Evolutionary conservation across 352 stramenopile species (phyloP), one percentile per base, ranked within the genome.

Genomic region (Globisporangium heterothallicum): DNA sequence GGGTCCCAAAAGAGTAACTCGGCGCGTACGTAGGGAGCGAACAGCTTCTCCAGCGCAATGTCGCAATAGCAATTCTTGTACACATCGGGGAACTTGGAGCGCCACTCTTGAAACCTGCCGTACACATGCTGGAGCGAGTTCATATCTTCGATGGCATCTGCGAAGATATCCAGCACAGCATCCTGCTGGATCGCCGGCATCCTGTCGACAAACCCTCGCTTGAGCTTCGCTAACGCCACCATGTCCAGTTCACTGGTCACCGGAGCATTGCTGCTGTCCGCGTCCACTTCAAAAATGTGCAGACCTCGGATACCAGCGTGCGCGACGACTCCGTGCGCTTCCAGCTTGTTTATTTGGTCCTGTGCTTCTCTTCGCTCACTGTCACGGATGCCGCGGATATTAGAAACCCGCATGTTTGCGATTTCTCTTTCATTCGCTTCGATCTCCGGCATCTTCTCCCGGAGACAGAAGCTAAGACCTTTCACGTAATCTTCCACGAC

Each of bases 401-500:
- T 65, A 8, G 18, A 29, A 2, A 50, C 19, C 16, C 71, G 64
- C 34, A 61, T 48, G 2, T 42, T 26, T 2, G 66, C 21, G 12
- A 78, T 55, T 29, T 69, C 56, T 18, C 63, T 55, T 56, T 80
- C 71, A 49, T 68, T 78, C n/a, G 46, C 51, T 44, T 74, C 56
- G 40, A 92, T 86, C 18, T 64, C 53, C 0, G 59, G 66, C 2
- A 80, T 12, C 40, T 92, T 92, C 34, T 83, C 78, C 14, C 80
- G 80, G 12, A 89, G 45, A 40, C 80, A 92, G 53, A 85, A 89
- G 32, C 78, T 88, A 51, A 92, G 46, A 0, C 78, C 72, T 38
- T 84, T 84, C 2, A 88, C 75, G 45, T 74, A 92, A 55, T 88
- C 74, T 58, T 89, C 78, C 4, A 92, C 53, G 16, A 80, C 69